A percentile compares a stretch with the other conserved stretches of the same genome.
These are phyloP conservation scores for Westerdykella aurantiaca DNA, from an alignment of 2,329 filamentous ascomycete genomes.

Conservation along the genomic window DNA sequence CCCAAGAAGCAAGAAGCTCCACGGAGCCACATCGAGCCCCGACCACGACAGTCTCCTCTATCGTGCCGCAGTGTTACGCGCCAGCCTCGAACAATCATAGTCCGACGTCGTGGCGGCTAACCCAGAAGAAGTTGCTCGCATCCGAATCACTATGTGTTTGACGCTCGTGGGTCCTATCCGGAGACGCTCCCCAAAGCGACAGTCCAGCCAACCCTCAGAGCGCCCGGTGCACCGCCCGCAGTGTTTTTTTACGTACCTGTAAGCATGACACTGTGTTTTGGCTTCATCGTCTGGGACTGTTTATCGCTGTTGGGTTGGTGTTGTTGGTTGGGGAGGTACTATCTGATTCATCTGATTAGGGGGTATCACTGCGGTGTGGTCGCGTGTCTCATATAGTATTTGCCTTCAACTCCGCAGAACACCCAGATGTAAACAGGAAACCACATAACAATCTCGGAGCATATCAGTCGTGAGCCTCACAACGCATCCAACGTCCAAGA, in stretches of 20 bases:
- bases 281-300: constrained; percentile 11
- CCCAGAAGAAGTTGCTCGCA: constrained; percentile 14
- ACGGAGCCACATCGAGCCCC: constrained; percentile 11
- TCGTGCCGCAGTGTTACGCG: constrained; percentile 21
- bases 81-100: constrained; percentile 32
- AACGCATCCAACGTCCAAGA: too few species aligned
- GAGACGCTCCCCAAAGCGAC: constrained; percentile 21
- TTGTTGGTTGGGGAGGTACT: too few species aligned
- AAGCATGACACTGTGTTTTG: too few species aligned
- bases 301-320: neutral
- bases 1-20: neutral
- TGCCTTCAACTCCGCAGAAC: too few species aligned
- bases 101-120: constrained; percentile 29
- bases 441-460: too few species aligned
- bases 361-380: too few species aligned
- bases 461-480: too few species aligned
- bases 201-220: constrained; percentile 5
- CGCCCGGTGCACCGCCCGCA: neutral
- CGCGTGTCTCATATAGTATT: too few species aligned
- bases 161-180: constrained; percentile 25
- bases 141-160: constrained; percentile 30
- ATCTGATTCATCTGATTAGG: too few species aligned
- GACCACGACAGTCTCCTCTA: constrained; percentile 19
- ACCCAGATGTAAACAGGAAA: too few species aligned
- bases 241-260: too few species aligned